Percentiles rank a stretch among this genome's conserved stretches.
Evolutionary conservation across 75 land plant genomes (phyloP).

Genomic region (Azolla pinnata): DNA sequence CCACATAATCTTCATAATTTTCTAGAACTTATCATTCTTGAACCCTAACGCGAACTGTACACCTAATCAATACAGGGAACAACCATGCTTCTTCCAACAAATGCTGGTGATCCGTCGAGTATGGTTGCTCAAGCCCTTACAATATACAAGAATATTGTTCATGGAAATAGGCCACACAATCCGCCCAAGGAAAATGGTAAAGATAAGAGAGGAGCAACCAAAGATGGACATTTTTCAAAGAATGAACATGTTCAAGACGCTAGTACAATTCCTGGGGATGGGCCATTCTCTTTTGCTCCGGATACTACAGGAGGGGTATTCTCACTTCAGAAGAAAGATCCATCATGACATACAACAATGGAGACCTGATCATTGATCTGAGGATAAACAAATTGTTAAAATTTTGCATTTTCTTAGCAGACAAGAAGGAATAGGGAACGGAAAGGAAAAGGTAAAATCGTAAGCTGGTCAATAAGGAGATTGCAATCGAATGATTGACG

Average conservation of each 20-base stretch:
- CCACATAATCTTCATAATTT: no score
- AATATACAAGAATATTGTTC: conserved; percentile 53
- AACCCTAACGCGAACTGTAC: neutral
- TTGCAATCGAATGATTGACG: no score
- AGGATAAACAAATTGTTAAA: no score
- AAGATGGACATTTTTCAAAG: neutral
- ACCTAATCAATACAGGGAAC: conserved; percentile 42
- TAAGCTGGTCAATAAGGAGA: no score
- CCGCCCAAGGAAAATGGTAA: neutral
- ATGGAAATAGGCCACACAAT: neutral
- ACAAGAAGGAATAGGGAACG: no score
- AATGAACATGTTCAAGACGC: neutral
- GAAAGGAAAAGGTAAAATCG: no score
- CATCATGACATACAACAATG: no score
- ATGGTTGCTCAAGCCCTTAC: conserved; percentile 78
- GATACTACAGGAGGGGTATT: neutral
- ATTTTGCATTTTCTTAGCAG: no score
- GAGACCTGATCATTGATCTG: no score
- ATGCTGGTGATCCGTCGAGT: conserved; percentile 50
- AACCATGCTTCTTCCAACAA: conserved; percentile 72
- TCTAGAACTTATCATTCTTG: neutral
- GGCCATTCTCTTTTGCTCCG: neutral
- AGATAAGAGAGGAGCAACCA: neutral
- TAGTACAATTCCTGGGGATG: neutral
- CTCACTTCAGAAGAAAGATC: neutral